Evolutionary conservation across 2,329 filamentous ascomycete genomes (phyloP).

Genomic region (Thelonectria rubi): DNA sequence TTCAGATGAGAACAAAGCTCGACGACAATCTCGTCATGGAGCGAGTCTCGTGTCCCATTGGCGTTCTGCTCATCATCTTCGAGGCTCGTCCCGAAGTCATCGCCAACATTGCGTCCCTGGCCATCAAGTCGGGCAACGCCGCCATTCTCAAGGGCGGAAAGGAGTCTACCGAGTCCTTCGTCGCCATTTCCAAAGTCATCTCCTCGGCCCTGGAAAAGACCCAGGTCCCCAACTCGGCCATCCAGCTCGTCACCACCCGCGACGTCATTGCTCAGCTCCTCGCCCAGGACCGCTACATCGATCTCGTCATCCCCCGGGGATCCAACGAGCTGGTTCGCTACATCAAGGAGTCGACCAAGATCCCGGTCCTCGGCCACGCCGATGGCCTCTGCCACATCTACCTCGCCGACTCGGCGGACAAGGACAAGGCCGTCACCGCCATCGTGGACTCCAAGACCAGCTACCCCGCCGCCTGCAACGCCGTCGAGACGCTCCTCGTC

Average conservation of each 20-base stretch:
- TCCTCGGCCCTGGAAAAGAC: slow-evolving; percentile 77
- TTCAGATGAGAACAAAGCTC: slow-evolving; percentile 83
- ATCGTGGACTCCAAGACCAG: slow-evolving; percentile 92
- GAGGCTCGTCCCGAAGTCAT: slow-evolving; percentile 98
- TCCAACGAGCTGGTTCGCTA: slow-evolving; percentile 90
- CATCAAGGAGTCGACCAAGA: slow-evolving; percentile 90
- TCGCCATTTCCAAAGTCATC: slow-evolving; percentile 87
- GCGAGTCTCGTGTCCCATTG: slow-evolving; percentile 91
- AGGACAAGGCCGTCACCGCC: slow-evolving; percentile 75
- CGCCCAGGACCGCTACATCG: slow-evolving; percentile 84
- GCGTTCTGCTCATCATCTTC: slow-evolving; percentile 97
- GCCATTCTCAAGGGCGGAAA: slow-evolving; percentile 97
- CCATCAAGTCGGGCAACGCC: slow-evolving; percentile 96
- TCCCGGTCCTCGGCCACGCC: slow-evolving; percentile 94
- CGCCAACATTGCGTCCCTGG: slow-evolving; percentile 94
- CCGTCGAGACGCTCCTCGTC: slow-evolving; percentile 89
- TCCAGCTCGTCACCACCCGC: slow-evolving; percentile 93
- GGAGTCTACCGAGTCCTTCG: slow-evolving; percentile 94
- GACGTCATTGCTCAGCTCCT: slow-evolving; percentile 92
- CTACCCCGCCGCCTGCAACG: slow-evolving; percentile 96
- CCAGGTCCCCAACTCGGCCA: slow-evolving; percentile 81
- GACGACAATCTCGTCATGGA: slow-evolving; percentile 88
- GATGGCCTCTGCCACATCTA: slow-evolving; percentile 93
- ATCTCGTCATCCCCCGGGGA: slow-evolving; percentile 92
- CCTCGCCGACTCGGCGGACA: slow-evolving; percentile 80